Evolutionary conservation across 441 rosid species (phyloP).

Genomic region (Omphalea diandra): DNA sequence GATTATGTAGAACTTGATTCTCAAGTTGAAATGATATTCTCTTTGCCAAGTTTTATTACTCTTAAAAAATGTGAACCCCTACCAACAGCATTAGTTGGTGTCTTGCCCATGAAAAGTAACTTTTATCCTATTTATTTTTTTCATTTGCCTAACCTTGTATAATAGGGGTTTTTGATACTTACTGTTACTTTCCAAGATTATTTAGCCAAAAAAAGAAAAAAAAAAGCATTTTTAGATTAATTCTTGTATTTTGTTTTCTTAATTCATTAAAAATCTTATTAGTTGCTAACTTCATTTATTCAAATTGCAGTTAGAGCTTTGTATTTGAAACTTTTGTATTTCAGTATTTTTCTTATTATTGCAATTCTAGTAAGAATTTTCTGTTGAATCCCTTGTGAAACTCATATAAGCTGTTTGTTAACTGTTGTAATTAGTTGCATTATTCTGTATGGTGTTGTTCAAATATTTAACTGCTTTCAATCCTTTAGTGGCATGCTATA

Average conservation of each 20-base stretch:
- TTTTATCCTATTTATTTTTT: background rate
- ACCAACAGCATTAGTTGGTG: background rate
- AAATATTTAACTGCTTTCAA: background rate
- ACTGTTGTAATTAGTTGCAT: background rate
- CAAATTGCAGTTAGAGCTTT: background rate
- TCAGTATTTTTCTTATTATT: background rate
- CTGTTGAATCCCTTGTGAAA: background rate
- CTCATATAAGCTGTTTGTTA: background rate
- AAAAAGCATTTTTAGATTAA: background rate
- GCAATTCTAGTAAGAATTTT: background rate
- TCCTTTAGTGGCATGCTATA: background rate
- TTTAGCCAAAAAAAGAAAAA: background rate
- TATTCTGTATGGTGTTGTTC: background rate
- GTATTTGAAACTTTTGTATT: background rate
- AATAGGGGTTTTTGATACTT: background rate
- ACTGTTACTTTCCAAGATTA: background rate
- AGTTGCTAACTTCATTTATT: background rate
- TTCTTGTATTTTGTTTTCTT: background rate
- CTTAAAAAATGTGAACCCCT: background rate
- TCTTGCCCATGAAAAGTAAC: background rate
- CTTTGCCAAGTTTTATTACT: background rate
- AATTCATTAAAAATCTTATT: background rate
- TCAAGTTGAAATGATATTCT: background rate
- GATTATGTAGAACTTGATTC: slow-evolving; percentile 1
- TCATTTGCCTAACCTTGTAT: background rate